phyloP scores from a whole-genome alignment of 202 grass and related monocot genomes.

The Cymbopogon flexuosus region DNA sequence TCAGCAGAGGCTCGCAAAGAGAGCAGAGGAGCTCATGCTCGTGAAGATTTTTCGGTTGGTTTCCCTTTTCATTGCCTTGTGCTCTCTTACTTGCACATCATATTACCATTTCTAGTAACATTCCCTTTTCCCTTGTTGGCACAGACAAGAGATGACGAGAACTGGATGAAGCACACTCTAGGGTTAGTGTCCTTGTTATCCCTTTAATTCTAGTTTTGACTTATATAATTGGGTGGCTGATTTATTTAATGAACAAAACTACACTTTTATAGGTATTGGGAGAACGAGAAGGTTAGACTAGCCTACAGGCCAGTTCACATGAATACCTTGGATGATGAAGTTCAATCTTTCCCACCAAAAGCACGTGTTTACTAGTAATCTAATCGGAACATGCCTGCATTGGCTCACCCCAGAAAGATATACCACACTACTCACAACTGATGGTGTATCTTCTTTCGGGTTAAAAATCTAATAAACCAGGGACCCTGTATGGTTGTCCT shows the following conservation, averaged over 20 bases:
- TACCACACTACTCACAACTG: no score
- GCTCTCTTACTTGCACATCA: neutral
- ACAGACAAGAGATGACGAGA: slow-evolving; percentile 60
- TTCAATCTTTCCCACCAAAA: slow-evolving; percentile 59
- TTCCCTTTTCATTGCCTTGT: neutral
- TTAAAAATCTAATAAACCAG: neutral
- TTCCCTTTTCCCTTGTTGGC: neutral
- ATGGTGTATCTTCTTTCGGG: no score
- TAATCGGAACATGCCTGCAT: no score
- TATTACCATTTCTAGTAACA: neutral
- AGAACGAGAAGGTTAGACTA: slow-evolving; percentile 55
- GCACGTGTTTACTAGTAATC: slow-evolving; percentile 41
- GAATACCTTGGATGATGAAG: slow-evolving; percentile 59
- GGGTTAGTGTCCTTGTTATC: slow-evolving; percentile 32
- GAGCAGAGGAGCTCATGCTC: slow-evolving; percentile 65
- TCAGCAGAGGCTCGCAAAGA: slow-evolving; percentile 63
- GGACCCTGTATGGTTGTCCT: neutral
- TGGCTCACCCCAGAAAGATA: no score
- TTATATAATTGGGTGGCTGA: no score
- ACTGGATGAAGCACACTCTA: slow-evolving; percentile 57
- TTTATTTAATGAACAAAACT: no score
- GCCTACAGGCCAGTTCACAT: slow-evolving; percentile 66
- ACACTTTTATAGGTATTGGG: slow-evolving; percentile 49
- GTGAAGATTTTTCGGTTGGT: slow-evolving; percentile 60
- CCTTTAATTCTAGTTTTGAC: no score